phyloP scores from a whole-genome alignment of 805 yeast species.

The Ogataea corticis region DNA sequence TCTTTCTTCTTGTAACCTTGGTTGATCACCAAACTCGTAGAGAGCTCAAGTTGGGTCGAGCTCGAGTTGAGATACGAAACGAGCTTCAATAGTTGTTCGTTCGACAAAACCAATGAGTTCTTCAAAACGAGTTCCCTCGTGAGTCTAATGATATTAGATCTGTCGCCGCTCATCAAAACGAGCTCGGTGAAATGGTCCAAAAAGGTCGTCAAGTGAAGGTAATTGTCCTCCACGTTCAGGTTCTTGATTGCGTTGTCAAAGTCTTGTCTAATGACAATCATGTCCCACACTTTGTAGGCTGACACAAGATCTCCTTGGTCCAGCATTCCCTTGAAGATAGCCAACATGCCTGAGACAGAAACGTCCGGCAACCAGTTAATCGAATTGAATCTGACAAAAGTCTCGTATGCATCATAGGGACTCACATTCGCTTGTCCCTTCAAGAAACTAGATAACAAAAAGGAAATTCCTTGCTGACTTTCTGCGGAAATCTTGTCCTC shows the following conservation, averaged over 20 bases:
- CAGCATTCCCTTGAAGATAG: slow-evolving; percentile 26
- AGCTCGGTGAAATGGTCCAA: slow-evolving; percentile 26
- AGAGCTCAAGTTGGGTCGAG: slow-evolving; percentile 18
- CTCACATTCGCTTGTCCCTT: slow-evolving; percentile 28
- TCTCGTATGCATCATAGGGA: slow-evolving; percentile 28
- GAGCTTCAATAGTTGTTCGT: slow-evolving; percentile 25
- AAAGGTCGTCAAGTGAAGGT: slow-evolving; percentile 18
- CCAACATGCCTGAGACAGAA: slow-evolving; percentile 27
- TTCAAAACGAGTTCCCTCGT: slow-evolving; percentile 34
- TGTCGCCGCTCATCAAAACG: slow-evolving; percentile 23
- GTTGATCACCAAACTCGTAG: slow-evolving; percentile 28
- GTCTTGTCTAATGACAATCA: slow-evolving; percentile 33
- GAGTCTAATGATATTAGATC: slow-evolving; percentile 27
- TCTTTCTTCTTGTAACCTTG: slow-evolving; percentile 34
- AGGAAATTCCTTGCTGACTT: slow-evolving; percentile 16
- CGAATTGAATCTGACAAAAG: slow-evolving; percentile 30
- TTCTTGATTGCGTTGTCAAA: slow-evolving; percentile 27
- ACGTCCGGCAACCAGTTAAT: slow-evolving; percentile 38
- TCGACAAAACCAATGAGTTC: slow-evolving; percentile 26
- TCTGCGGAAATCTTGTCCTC: slow-evolving; percentile 12
- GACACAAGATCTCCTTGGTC: slow-evolving; percentile 23
- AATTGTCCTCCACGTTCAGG: slow-evolving; percentile 17
- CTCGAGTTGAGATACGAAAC: slow-evolving; percentile 26
- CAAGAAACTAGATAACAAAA: slow-evolving; percentile 30
- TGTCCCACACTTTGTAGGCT: slow-evolving; percentile 34